These are phyloP conservation scores for Mycena vulgaris DNA, from an alignment of 768 basidiomycete genomes.

Conservation along the genomic window DNA sequence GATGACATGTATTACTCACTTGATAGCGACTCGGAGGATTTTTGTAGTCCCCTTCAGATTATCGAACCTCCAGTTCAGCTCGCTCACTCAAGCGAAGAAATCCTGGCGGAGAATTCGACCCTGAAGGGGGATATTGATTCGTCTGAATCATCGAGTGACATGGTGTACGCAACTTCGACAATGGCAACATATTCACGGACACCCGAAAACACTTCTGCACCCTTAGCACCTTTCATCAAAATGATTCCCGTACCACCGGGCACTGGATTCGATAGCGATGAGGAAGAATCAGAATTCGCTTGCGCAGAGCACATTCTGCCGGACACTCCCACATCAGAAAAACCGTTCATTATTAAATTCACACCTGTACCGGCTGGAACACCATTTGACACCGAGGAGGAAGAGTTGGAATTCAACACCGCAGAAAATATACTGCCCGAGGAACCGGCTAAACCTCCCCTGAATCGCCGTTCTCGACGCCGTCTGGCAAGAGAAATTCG, in stretches of 20 bases:
- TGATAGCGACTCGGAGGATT: neutral
- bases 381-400: too few species aligned
- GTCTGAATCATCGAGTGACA: constrained; percentile 6
- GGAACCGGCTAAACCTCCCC: constrained; percentile 15
- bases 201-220: neutral
- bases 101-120: neutral
- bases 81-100: constrained; percentile 6
- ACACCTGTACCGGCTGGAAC: neutral
- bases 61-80: constrained; percentile 1
- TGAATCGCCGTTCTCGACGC: constrained; percentile 26
- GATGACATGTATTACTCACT: constrained; percentile 15
- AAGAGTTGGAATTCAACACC: too few species aligned
- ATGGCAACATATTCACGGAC: neutral
- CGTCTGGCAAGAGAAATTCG: constrained; percentile 22
- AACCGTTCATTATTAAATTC: too few species aligned
- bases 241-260: neutral
- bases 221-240: neutral
- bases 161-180: neutral
- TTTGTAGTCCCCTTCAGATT: constrained; percentile 19
- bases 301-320: too few species aligned
- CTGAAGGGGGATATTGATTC: constrained; percentile 12
- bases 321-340: too few species aligned
- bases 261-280: neutral
- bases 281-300: neutral
- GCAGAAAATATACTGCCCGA: too few species aligned